phyloP scores from a whole-genome alignment of 495 filamentous ascomycete genomes.

The Xylaria flabelliformis region DNA sequence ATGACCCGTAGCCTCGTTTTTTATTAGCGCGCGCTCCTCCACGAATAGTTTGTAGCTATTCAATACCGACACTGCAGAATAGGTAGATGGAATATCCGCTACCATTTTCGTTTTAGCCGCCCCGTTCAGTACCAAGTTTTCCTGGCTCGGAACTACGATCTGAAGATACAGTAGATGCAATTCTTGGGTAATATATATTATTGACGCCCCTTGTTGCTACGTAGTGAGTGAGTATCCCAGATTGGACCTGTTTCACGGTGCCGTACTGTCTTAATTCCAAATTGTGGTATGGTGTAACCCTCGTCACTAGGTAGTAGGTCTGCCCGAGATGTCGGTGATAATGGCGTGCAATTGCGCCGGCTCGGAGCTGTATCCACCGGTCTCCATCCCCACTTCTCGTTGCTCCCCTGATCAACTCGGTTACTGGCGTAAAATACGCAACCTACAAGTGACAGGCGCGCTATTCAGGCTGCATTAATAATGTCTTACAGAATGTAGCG shows the following conservation, averaged over 20 bases:
- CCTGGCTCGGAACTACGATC: background rate
- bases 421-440: background rate
- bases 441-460: background rate
- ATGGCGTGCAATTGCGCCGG: conserved; percentile 6
- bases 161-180: background rate
- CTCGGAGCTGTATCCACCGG: conserved; percentile 19
- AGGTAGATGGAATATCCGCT: too few species aligned
- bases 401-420: background rate
- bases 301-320: too few species aligned
- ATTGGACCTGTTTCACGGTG: background rate
- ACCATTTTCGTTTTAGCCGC: conserved; percentile 4
- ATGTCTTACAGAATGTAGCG: conserved; percentile 20
- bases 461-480: conserved; percentile 28
- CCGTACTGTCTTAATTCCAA: background rate
- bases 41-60: too few species aligned
- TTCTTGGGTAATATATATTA: conserved; percentile 1
- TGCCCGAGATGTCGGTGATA: background rate
- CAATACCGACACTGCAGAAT: too few species aligned
- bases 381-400: background rate
- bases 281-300: background rate
- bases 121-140: background rate
- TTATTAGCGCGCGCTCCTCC: background rate
- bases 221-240: background rate
- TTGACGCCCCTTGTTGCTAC: background rate
- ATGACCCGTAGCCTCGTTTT: background rate